Evolutionary conservation across 2,329 filamentous ascomycete species (phyloP), one percentile per base, ranked within the genome.

Genomic region (Colletotrichum orchidophilum): DNA sequence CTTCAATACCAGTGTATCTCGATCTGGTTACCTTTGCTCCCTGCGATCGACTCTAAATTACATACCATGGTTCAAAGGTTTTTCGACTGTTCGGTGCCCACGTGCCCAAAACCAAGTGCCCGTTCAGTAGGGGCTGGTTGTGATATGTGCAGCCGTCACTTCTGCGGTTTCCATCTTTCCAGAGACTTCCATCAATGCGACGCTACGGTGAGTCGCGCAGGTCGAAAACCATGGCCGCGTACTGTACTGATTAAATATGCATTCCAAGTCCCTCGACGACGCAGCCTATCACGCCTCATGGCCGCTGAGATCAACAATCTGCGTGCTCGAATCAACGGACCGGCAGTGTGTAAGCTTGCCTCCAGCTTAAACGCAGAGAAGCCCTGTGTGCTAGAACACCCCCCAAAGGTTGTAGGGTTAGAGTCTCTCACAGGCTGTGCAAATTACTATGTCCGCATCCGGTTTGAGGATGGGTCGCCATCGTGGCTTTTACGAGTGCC

Each of bases 401-500:
- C 52, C 3, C 21, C 18, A 1, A 21, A 33, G 27, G 15, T 5
- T 33, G 27, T 55, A 5, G 52, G 52, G 9, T 4, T 2, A n/a
- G 27, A n/a, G 2, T 3, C 52, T 21, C 27, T 55, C 3, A 31
- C 52, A 11, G 52, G 52, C 0, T 13, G 52, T 31, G 52, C 52
- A 3, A 55, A 55, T 5, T 55, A 46, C 4, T 24, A 78, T 53
- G 73, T 65, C 46, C 74, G 76, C 61, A 73, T 79, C 65, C 54
- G 66, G 31, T 79, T 78, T 53, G 63, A 73, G 6, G 73, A 77
- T 33, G 72, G 73, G 2, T 73, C 70, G 2, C 60, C 68, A 3
- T 68, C 74, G 3, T 79, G 76, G 77, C 72, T 78, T 21, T 29
- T 76, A 52, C 53, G 76, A 57, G 71, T 78, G 12, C 76, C 77